Evolutionary conservation across 768 basidiomycete species (phyloP).

Genomic region (Pleurotus sapidus): DNA sequence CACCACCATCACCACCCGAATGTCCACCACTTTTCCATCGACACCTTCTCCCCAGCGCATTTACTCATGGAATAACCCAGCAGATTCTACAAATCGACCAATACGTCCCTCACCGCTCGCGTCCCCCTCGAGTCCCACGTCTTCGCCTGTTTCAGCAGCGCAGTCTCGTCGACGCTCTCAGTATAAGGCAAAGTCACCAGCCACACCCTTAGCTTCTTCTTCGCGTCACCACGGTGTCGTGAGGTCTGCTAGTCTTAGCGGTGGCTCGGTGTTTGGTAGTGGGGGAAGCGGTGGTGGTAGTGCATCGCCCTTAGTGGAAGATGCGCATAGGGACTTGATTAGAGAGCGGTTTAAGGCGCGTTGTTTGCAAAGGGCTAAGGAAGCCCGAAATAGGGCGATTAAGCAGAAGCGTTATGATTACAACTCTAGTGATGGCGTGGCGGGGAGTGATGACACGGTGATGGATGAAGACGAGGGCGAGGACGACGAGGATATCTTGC

Average conservation of each 20-base stretch:
- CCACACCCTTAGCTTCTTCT: conserved; percentile 24
- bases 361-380: conserved; percentile 59
- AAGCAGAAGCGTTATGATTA: conserved; percentile 29
- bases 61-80: background rate
- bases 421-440: conserved; percentile 43
- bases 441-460: conserved; percentile 35
- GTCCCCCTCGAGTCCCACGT: conserved; percentile 32
- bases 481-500: conserved; percentile 56
- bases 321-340: conserved; percentile 53
- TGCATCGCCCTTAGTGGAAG: conserved; percentile 23
- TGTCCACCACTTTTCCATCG: conserved; percentile 3
- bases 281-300: conserved; percentile 7
- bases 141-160: conserved; percentile 43
- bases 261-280: conserved; percentile 18
- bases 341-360: conserved; percentile 58
- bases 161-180: conserved; percentile 53
- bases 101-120: conserved; percentile 48
- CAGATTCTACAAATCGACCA: background rate
- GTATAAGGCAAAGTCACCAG: conserved; percentile 41
- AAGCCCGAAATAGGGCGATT: conserved; percentile 50
- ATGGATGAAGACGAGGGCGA: conserved; percentile 50
- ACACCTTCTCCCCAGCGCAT: conserved; percentile 1
- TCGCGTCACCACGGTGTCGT: conserved; percentile 8
- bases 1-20: background rate
- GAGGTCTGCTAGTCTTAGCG: conserved; percentile 13